These are phyloP conservation scores for Suillus bovinus DNA, from an alignment of 768 basidiomycete genomes.

Conservation along the genomic window DNA sequence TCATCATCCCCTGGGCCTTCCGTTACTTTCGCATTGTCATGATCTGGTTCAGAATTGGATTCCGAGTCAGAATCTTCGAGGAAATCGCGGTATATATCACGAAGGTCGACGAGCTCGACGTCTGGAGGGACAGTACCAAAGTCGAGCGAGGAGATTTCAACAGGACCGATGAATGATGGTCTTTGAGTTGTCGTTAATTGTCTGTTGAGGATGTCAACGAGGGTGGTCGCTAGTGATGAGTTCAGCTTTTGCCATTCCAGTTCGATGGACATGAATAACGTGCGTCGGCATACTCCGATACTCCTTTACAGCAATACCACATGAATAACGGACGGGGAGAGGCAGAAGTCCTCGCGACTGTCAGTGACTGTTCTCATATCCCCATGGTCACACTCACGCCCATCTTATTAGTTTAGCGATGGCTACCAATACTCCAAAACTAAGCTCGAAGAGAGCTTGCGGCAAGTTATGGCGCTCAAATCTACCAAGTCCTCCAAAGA, in stretches of 20 bases:
- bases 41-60: slow-evolving; percentile 27
- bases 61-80: slow-evolving; percentile 74
- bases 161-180: slow-evolving; percentile 95
- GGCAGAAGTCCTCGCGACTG: slow-evolving; percentile 14
- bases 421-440: slow-evolving; percentile 45
- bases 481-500: slow-evolving; percentile 50
- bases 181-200: slow-evolving; percentile 69
- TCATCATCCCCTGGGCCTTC: slow-evolving; percentile 62
- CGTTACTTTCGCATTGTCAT: slow-evolving; percentile 46
- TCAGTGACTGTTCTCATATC: background rate
- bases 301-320: slow-evolving; percentile 5
- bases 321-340: slow-evolving; percentile 20
- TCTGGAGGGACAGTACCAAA: slow-evolving; percentile 85
- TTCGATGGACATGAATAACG: slow-evolving; percentile 81
- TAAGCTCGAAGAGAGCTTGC: slow-evolving; percentile 37
- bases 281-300: slow-evolving; percentile 1
- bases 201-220: slow-evolving; percentile 76
- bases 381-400: slow-evolving; percentile 15
- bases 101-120: slow-evolving; percentile 86
- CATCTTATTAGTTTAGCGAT: slow-evolving; percentile 51
- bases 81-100: slow-evolving; percentile 94
- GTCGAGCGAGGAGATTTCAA: slow-evolving; percentile 82
- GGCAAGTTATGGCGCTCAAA: slow-evolving; percentile 53
- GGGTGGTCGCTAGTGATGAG: slow-evolving; percentile 60
- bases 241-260: slow-evolving; percentile 90